Base-by-base conservation (phyloP, 1,284 basidiomycete genomes). In the Ceraceosorus guamensis region DNA sequence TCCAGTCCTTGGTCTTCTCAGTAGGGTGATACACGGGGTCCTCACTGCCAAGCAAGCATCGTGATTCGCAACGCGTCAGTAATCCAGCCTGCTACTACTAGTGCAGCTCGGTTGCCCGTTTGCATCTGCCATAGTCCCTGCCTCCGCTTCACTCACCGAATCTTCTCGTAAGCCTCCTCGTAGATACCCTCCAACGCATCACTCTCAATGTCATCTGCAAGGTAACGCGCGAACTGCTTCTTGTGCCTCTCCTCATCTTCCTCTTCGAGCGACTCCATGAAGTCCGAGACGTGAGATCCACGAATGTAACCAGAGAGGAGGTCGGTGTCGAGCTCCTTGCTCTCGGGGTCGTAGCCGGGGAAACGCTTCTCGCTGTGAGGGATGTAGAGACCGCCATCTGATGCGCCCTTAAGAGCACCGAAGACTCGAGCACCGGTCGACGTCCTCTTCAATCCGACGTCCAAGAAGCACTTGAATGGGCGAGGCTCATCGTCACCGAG, bases 241-340 rank as follows among this genome's bases (percentile, higher is more conserved):
- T 96, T 96, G 85, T 97, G 97, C 35, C 91, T 84, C 81, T 97
- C 93, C 77, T 97, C 95, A 78, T 99, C 95, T 81, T 99, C 95
- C 84, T 99, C 95, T 82, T 99, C 95, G 60, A 98, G 82, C 52
- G 86, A 88, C 82, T 98, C 91, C 95, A 98, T 98, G 84, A 97
- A 99, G 80, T 98, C 95, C 62, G 95, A 90, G 61, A 99, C 87
- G 79, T 99, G 92, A 55, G 92, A 92, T 79, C 91, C 93, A 76
- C 84, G 91, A 79, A 99, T 98, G 83, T 99, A 99, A 81, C 91
- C 92, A 79, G 93, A 91, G 72, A 98, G 82, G 49, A 88, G 85
- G 78, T 98, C 95, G 55, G 88, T 86, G 71, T 99, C 92, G 65
- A 99, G 83, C 79, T 87, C 82, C 84, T 99, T 99, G 79, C 81